Evolutionary conservation across 1,284 basidiomycete genomes (phyloP).

Genomic region (Ustilago shanxiensis): DNA sequence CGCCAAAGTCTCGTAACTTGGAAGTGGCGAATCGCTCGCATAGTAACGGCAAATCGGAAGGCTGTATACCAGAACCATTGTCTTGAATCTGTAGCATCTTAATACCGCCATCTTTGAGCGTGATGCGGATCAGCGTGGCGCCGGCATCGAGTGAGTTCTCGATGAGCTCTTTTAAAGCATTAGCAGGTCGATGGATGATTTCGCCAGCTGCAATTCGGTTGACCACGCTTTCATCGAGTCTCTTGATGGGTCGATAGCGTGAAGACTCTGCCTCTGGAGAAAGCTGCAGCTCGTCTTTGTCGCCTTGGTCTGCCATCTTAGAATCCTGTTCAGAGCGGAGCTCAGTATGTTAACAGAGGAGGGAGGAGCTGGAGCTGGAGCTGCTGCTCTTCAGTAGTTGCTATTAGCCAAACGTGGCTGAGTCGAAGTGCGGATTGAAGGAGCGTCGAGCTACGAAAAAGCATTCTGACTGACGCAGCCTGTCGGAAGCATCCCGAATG

Average conservation of each 20-base stretch:
- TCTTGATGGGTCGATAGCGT: conserved; percentile 41
- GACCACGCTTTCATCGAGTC: conserved; percentile 73
- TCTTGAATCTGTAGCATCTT: conserved; percentile 96
- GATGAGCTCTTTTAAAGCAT: conserved; percentile 94
- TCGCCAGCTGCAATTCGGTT: conserved; percentile 78
- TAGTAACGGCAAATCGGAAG: conserved; percentile 85
- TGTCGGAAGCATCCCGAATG: background rate
- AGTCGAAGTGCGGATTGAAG: background rate
- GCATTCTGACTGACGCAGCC: conserved; percentile 1
- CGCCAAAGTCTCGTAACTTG: conserved; percentile 87
- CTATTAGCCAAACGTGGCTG: too few relatives aligned
- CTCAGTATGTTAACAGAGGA: background rate
- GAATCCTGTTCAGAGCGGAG: too few relatives aligned
- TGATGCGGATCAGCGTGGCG: conserved; percentile 86
- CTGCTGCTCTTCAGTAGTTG: background rate
- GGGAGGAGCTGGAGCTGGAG: background rate
- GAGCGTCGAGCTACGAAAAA: background rate
- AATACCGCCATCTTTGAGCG: conserved; percentile 93
- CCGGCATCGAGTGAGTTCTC: conserved; percentile 96
- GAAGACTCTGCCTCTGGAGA: conserved; percentile 36
- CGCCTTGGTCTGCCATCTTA: conserved; percentile 19
- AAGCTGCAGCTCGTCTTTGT: conserved; percentile 20
- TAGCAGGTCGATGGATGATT: conserved; percentile 95
- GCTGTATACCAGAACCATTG: conserved; percentile 88
- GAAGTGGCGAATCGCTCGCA: conserved; percentile 97